A percentile compares a stretch with the other conserved stretches of the same genome.
phyloP scores from a whole-genome alignment of 164 flowering plant genomes.

The Euptelea pleiosperma region DNA sequence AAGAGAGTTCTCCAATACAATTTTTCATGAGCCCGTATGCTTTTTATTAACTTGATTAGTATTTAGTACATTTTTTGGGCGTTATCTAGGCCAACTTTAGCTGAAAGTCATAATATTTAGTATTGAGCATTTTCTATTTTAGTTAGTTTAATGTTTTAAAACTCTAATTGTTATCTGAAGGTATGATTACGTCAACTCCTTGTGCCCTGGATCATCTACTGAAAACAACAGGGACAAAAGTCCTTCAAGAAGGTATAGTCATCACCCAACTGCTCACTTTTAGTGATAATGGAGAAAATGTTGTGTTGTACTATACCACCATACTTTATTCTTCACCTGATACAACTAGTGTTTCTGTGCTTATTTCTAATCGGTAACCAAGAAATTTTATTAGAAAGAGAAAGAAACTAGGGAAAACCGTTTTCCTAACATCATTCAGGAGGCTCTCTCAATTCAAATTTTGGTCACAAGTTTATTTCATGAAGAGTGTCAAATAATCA shows the following conservation, averaged over 20 bases:
- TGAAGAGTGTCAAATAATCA: too few relatives aligned
- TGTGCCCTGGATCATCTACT: constrained; percentile 52
- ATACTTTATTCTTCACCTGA: neutral
- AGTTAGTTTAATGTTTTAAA: neutral
- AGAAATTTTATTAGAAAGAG: neutral
- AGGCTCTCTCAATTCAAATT: neutral
- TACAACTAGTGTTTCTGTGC: neutral
- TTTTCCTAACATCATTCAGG: neutral
- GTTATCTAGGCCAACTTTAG: neutral
- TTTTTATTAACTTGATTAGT: constrained; percentile 2
- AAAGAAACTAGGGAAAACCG: neutral
- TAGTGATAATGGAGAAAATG: neutral
- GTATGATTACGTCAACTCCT: constrained; percentile 49
- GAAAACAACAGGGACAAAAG: constrained; percentile 24
- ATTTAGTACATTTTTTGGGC: neutral
- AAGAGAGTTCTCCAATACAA: constrained; percentile 37
- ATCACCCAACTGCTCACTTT: neutral
- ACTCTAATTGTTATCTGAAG: constrained; percentile 33
- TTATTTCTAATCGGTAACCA: neutral
- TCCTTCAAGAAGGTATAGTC: constrained; percentile 50
- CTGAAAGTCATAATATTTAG: constrained; percentile 8
- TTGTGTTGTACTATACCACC: neutral
- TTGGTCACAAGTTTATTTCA: too few relatives aligned
- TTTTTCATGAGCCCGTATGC: constrained; percentile 73
- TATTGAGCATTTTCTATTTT: neutral